phyloP scores from a whole-genome alignment of 495 filamentous ascomycete species.

The Aspergillus conjunctus region DNA sequence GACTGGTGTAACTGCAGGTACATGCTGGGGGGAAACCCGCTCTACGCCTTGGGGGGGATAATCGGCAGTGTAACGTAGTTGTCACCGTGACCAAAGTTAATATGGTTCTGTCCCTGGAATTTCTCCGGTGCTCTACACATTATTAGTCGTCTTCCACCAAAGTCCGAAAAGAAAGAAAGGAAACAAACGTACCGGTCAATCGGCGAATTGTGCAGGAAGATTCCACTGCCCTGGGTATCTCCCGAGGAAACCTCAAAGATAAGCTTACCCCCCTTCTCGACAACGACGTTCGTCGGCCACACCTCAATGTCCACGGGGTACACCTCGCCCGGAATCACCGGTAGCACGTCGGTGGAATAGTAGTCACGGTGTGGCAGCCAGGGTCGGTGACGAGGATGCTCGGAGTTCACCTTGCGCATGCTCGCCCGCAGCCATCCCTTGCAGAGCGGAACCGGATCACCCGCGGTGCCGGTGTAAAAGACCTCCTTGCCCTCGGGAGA shows the following conservation, averaged over 20 bases:
- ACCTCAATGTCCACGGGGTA: slow-evolving; percentile 67
- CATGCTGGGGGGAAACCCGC: neutral
- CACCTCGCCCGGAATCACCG: slow-evolving; percentile 56
- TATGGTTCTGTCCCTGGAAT: slow-evolving; percentile 55
- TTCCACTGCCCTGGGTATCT: slow-evolving; percentile 63
- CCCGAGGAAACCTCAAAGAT: slow-evolving; percentile 60
- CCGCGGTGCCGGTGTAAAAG: slow-evolving; percentile 62
- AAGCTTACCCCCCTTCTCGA: slow-evolving; percentile 49
- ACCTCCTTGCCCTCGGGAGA: slow-evolving; percentile 57
- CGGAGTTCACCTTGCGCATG: slow-evolving; percentile 52
- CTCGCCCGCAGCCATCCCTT: slow-evolving; percentile 54
- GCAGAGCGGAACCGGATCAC: slow-evolving; percentile 46
- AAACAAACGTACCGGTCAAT: slow-evolving; percentile 42
- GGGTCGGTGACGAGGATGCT: slow-evolving; percentile 49
- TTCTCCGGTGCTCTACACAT: slow-evolving; percentile 40
- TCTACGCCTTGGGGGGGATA: slow-evolving; percentile 40
- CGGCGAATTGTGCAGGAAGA: slow-evolving; percentile 57
- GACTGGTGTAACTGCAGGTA: too few relatives aligned
- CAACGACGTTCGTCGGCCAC: slow-evolving; percentile 69
- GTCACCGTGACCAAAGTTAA: slow-evolving; percentile 56
- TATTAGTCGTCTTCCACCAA: neutral
- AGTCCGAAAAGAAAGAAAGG: neutral
- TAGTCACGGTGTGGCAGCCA: slow-evolving; percentile 66
- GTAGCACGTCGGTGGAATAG: slow-evolving; percentile 55
- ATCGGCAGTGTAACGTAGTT: slow-evolving; percentile 61